A percentile compares a stretch with the other conserved stretches of the same genome.
Evolutionary conservation across 805 yeast genomes (phyloP).

Genomic region (Maudiozyma turicensis): DNA sequence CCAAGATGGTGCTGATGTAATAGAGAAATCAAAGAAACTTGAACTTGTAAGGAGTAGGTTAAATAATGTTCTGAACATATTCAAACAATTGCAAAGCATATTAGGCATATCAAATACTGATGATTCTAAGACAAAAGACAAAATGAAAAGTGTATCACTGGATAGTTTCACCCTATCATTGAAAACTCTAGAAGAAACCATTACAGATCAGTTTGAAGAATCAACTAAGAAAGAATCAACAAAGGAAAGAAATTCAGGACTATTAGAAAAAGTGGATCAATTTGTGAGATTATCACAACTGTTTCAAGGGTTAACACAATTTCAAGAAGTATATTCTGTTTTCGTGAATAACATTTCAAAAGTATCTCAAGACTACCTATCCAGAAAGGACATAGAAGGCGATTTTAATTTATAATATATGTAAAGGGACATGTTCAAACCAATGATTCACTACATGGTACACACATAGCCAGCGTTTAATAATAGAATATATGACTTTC

Average conservation of each 20-base stretch:
- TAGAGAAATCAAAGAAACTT: slow-evolving; percentile 35
- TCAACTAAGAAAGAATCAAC: slow-evolving; percentile 13
- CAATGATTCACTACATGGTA: not conserved
- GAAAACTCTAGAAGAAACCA: slow-evolving; percentile 36
- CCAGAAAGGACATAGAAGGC: slow-evolving; percentile 20
- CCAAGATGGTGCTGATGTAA: slow-evolving; percentile 10
- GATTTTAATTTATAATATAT: slow-evolving; percentile 7
- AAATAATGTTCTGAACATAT: slow-evolving; percentile 35
- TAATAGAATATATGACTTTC: not conserved
- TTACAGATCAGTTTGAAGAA: slow-evolving; percentile 35
- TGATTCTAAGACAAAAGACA: not conserved
- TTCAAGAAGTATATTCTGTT: slow-evolving; percentile 39
- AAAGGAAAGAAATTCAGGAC: slow-evolving; percentile 25
- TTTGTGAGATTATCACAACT: slow-evolving; percentile 42
- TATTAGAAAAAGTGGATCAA: slow-evolving; percentile 37
- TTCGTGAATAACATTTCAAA: slow-evolving; percentile 37
- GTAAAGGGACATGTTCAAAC: not conserved
- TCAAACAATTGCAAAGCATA: slow-evolving; percentile 37
- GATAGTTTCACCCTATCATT: slow-evolving; percentile 32
- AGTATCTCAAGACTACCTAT: slow-evolving; percentile 29
- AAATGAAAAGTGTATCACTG: slow-evolving; percentile 24
- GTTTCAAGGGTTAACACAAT: slow-evolving; percentile 43
- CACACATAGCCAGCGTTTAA: not conserved
- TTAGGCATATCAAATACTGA: slow-evolving; percentile 21
- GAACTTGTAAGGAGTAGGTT: slow-evolving; percentile 39